A percentile compares a stretch with the other conserved stretches of the same genome.
Conservation (phyloP, 768 basidiomycete species). For the Termitomyces sp. region DNA sequence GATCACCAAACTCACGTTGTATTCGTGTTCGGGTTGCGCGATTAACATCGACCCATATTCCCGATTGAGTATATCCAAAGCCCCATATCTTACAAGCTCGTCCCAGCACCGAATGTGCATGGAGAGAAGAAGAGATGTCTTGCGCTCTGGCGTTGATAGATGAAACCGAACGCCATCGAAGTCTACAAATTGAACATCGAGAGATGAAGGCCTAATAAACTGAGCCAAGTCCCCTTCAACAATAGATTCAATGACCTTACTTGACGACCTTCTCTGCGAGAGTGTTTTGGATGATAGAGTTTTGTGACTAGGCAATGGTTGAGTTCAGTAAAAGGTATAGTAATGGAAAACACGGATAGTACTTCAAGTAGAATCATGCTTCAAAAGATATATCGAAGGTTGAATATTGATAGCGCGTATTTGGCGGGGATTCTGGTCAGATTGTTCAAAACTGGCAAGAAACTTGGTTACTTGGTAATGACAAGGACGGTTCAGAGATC, state of each 20-base stretch:
- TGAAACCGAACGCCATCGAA: constrained; percentile 97
- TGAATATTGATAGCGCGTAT: background rate
- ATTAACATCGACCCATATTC: constrained; percentile 78
- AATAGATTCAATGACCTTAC: constrained; percentile 32
- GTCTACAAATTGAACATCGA: constrained; percentile 97
- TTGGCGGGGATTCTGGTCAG: background rate
- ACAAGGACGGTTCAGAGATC: background rate
- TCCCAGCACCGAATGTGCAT: constrained; percentile 99
- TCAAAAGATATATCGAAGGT: background rate
- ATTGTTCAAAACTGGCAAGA: no score
- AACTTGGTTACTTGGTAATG: no score
- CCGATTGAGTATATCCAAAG: constrained; percentile 65
- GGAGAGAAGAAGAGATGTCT: constrained; percentile 78
- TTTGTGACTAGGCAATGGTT: constrained; percentile 59
- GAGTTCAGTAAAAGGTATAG: constrained; percentile 5
- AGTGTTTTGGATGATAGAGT: constrained; percentile 89
- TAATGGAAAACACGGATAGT: constrained; percentile 10
- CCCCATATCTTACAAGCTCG: constrained; percentile 86
- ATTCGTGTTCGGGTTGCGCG: constrained; percentile 74
- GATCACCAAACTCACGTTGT: constrained; percentile 81
- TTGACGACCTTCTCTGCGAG: constrained; percentile 81
- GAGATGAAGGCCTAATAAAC: constrained; percentile 66
- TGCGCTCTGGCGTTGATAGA: constrained; percentile 81
- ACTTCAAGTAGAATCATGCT: constrained; percentile 87
- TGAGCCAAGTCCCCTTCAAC: constrained; percentile 2